phyloP scores from a whole-genome alignment of 1,284 basidiomycete species.

The Anthracocystis walkeri region DNA sequence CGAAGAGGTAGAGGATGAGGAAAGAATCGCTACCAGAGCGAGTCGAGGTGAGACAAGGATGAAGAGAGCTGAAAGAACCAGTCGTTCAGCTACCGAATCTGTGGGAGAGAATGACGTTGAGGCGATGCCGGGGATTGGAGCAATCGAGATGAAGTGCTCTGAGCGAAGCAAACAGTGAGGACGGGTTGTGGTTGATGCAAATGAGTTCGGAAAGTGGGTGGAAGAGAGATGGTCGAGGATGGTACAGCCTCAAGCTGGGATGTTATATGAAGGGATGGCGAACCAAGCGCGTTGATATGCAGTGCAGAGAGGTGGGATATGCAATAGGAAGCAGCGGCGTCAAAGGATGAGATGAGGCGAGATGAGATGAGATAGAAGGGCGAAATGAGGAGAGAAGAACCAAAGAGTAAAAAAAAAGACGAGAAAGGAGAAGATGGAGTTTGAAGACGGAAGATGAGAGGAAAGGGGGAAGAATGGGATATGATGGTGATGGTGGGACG shows the following conservation, averaged over 20 bases:
- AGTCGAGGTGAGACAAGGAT: background rate
- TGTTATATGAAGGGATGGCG: conserved; percentile 30
- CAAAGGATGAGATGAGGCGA: conserved; percentile 6
- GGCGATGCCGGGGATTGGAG: conserved; percentile 21
- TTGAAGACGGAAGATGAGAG: conserved; percentile 1
- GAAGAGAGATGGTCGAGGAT: background rate
- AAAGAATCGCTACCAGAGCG: conserved; percentile 31
- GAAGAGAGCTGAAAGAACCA: conserved; percentile 26
- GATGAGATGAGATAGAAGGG: conserved; percentile 2
- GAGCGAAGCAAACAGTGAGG: background rate
- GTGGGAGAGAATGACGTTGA: conserved; percentile 14
- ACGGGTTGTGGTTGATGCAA: conserved; percentile 3
- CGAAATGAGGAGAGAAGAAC: background rate
- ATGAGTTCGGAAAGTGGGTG: conserved; percentile 4
- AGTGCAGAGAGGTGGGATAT: conserved; percentile 2
- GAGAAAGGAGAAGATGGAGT: conserved; percentile 2
- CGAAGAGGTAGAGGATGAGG: background rate
- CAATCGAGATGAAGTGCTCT: conserved; percentile 11
- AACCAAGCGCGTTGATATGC: conserved; percentile 22
- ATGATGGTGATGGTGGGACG: background rate
- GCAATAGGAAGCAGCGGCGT: conserved; percentile 17
- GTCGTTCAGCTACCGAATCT: conserved; percentile 29
- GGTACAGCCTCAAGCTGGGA: conserved; percentile 12
- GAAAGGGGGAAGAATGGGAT: background rate
- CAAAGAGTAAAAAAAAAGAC: background rate